Percentiles rank a stretch among this genome's conserved stretches.
These are phyloP conservation scores for Dissophora globulifera DNA, from an alignment of 192 early-diverging fungal species.

Conservation along the genomic window DNA sequence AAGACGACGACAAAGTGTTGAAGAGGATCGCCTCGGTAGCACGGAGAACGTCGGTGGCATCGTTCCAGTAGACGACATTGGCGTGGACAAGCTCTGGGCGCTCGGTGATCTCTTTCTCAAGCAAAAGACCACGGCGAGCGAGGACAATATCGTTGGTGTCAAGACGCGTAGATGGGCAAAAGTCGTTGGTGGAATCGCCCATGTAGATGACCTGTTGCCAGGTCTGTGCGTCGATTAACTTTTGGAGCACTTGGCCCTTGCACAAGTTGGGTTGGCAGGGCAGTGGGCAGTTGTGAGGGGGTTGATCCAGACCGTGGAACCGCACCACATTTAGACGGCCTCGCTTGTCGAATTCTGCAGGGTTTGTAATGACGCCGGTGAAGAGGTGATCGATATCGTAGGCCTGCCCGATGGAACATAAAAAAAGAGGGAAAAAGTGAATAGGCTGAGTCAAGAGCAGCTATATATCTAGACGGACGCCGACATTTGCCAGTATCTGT, in stretches of 20 bases:
- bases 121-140: constrained; percentile 29
- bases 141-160: constrained; percentile 23
- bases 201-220: constrained; percentile 60
- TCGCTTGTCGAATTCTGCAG: constrained; percentile 55
- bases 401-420: constrained; percentile 40
- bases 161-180: constrained; percentile 61
- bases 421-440: too few species aligned
- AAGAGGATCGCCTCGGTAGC: constrained; percentile 7
- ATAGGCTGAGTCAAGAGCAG: too few species aligned
- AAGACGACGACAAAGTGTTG: neutral
- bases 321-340: constrained; percentile 58
- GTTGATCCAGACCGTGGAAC: constrained; percentile 39
- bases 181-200: constrained; percentile 66
- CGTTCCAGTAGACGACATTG: constrained; percentile 34
- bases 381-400: constrained; percentile 60
- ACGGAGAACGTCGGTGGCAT: constrained; percentile 15
- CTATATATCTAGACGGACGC: too few species aligned
- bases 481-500: too few species aligned
- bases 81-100: constrained; percentile 27
- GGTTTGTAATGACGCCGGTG: constrained; percentile 66
- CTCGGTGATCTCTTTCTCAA: constrained; percentile 25
- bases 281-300: constrained; percentile 61
- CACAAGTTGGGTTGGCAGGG: constrained; percentile 70
- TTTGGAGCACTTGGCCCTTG: constrained; percentile 62
- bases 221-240: constrained; percentile 30